Conservation (phyloP, 305 asterid genomes). For the Fraxinus greggii region DNA sequence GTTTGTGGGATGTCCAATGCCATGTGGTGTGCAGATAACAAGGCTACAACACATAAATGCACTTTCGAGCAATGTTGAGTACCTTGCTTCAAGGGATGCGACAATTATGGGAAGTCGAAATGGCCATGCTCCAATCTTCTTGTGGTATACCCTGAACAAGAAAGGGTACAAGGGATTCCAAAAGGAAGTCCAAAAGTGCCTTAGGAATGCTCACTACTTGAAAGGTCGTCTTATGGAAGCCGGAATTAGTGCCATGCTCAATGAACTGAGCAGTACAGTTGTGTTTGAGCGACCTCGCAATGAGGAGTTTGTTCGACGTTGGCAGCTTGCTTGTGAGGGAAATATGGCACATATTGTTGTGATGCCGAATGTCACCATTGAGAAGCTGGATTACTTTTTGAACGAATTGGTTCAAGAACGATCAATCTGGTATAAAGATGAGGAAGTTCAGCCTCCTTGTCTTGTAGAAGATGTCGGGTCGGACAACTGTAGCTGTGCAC, state of each 20-base stretch:
- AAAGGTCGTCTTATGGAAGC: constrained; percentile 61
- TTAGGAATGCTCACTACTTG: constrained; percentile 79
- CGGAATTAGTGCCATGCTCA: constrained; percentile 82
- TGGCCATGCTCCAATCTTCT: constrained; percentile 91
- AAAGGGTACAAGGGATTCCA: constrained; percentile 91
- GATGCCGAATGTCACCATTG: constrained; percentile 75
- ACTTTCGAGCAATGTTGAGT: constrained; percentile 78
- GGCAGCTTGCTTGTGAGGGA: constrained; percentile 93
- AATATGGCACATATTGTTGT: constrained; percentile 86
- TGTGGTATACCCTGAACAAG: constrained; percentile 85
- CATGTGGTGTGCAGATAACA: constrained; percentile 85
- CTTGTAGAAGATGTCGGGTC: constrained; percentile 67
- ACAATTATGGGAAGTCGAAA: constrained; percentile 95
- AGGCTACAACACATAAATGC: constrained; percentile 58
- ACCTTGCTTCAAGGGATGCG: constrained; percentile 88
- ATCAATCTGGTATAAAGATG: constrained; percentile 58
- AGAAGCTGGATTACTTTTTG: constrained; percentile 73
- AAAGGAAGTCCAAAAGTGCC: constrained; percentile 84
- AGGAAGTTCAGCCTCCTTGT: constrained; percentile 58
- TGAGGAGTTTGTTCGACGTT: constrained; percentile 74
- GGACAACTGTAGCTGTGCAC: constrained; percentile 57
- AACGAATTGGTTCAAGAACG: constrained; percentile 57
- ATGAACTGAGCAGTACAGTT: constrained; percentile 82
- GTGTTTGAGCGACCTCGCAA: constrained; percentile 82
- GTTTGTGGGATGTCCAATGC: constrained; percentile 95